A percentile compares a stretch with the other conserved stretches of the same genome.
Conservation (phyloP, 2,329 filamentous ascomycete species). For the Penicillium freii region DNA sequence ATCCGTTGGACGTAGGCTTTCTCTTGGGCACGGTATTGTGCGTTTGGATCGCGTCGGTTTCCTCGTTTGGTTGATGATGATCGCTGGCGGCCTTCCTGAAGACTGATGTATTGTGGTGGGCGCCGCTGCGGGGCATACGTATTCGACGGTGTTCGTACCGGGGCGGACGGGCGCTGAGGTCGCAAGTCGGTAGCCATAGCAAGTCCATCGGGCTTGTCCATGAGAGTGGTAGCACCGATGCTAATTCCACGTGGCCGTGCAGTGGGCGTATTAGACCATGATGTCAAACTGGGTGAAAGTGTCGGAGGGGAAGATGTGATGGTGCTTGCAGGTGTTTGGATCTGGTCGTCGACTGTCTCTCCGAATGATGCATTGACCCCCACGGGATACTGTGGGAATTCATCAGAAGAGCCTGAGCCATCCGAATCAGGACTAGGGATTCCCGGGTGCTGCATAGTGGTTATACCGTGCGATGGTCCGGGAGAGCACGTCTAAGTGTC, state of each 20-base stretch:
- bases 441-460: conserved; percentile 46
- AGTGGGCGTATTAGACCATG: conserved; percentile 38
- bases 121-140: conserved; percentile 69
- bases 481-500: conserved; percentile 7
- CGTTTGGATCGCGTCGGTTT: conserved; percentile 63
- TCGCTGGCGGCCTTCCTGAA: conserved; percentile 52
- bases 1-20: conserved; percentile 92
- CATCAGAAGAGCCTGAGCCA: conserved; percentile 44
- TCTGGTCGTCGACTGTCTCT: conserved; percentile 32
- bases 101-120: conserved; percentile 51
- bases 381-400: conserved; percentile 35
- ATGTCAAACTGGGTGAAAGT: conserved; percentile 28
- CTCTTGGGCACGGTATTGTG: conserved; percentile 79
- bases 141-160: conserved; percentile 71
- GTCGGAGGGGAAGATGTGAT: conserved; percentile 35
- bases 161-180: conserved; percentile 65
- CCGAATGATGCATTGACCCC: conserved; percentile 34
- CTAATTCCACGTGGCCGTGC: conserved; percentile 46
- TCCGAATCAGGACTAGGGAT: conserved; percentile 42
- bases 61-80: conserved; percentile 57
- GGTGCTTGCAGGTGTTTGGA: conserved; percentile 32
- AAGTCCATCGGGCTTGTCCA: conserved; percentile 40
- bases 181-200: conserved; percentile 42
- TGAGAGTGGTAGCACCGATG: conserved; percentile 41
- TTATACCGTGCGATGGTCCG: conserved; percentile 19